Evolutionary conservation across 2,329 filamentous ascomycete species (phyloP), one percentile per base, ranked within the genome.

Genomic region (Epichloe hybrida): DNA sequence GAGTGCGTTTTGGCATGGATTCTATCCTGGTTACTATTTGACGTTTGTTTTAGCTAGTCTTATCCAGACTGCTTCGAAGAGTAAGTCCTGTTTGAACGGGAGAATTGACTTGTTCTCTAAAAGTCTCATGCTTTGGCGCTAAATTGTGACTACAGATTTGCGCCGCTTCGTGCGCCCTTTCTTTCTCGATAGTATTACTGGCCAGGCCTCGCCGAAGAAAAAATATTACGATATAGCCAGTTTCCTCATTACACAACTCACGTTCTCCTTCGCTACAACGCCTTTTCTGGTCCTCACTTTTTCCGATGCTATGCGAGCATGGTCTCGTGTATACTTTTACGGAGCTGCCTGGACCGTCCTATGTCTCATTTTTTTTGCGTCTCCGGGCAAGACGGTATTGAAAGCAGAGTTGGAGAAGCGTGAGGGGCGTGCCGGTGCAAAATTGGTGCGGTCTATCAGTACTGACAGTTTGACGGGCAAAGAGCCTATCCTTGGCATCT

Each of bases 1-100:
- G 20, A 95, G 89, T 62, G 91, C 93, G 3, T 84, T 97, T 58
- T 98, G 93, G 93, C 93, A 98, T 63, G 93, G 93, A 34, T 98
- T 98, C 69, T 94, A 95, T 58, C 91, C 93, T 0, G 93, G 93
- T 5, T 98, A 98, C 68, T 97, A 97, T 66, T 70, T 98, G 54
- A 78, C 85, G 5, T 98, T 98, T 61, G 71, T 97, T 40, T 75
- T 97, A 7, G 93, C 87, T 1, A 89, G 88, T 54, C 86, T 98
- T 57, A 79, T 96, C 34, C 93, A 98, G 64, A 96, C 89, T 2
- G 84, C 84, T 17, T 90, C 93, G 50, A 98, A 98, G 73, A 89
- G 90, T 96, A 74, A 65, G 84, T 76, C n/a, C 13, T 15, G 5
- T 9, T 7, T 4, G 5, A 5, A 13, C 37, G 7, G 17, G 38